A percentile compares a stretch with the other conserved stretches of the same genome.
phyloP scores from a whole-genome alignment of 148 eudicot genomes.

The Silene uniflora region DNA sequence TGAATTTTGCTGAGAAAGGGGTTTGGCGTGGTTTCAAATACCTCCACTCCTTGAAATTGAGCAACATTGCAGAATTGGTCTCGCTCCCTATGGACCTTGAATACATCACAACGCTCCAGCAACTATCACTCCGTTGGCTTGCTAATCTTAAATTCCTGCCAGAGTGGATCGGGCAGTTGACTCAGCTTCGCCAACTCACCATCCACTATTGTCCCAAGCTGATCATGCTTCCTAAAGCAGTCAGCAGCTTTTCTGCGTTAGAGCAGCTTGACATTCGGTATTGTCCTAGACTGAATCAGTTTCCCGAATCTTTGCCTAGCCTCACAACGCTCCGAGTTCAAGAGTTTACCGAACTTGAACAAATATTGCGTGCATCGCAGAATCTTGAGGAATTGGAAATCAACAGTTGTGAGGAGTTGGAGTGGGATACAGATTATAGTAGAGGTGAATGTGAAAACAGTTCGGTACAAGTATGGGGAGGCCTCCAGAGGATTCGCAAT shows the following conservation, averaged over 20 bases:
- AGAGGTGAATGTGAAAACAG: too few species aligned
- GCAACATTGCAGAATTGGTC: background rate
- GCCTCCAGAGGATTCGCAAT: background rate
- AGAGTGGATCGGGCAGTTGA: background rate
- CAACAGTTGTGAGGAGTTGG: background rate
- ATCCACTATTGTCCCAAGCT: background rate
- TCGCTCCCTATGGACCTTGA: background rate
- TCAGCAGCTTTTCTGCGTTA: background rate
- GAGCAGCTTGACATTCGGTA: background rate
- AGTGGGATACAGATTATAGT: background rate
- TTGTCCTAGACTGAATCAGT: background rate
- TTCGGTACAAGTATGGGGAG: background rate
- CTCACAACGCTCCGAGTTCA: background rate
- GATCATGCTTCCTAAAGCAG: background rate
- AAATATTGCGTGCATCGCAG: background rate
- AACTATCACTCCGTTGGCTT: background rate
- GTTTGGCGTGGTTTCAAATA: background rate
- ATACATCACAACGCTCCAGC: background rate
- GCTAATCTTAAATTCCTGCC: constrained; percentile 4
- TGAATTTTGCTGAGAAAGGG: background rate
- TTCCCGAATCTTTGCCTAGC: background rate
- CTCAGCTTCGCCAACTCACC: background rate
- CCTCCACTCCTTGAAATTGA: background rate
- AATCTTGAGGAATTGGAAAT: constrained; percentile 4
- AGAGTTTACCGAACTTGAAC: background rate